phyloP scores from a whole-genome alignment of 441 rosid genomes.

The Euphorbia schlechtendalii region DNA sequence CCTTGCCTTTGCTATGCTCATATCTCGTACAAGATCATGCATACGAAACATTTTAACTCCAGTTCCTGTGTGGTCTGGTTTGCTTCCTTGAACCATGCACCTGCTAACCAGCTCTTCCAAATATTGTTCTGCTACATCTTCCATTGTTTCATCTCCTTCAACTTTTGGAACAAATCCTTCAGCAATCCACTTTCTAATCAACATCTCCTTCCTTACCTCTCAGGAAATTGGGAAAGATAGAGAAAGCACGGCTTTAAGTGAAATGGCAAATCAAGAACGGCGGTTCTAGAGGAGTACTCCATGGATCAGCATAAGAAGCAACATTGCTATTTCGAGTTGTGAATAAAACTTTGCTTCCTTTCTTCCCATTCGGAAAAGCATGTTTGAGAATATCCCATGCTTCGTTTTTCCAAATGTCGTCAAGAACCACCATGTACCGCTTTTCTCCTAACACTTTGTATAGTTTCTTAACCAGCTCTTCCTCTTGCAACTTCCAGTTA shows the following conservation, averaged over 20 bases:
- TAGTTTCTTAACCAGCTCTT: conserved; percentile 17
- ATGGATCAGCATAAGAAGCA: too few species aligned
- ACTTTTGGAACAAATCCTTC: conserved; percentile 24
- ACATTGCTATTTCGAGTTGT: conserved; percentile 27
- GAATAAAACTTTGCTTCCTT: conserved; percentile 27
- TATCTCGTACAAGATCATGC: conserved; percentile 39
- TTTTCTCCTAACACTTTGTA: conserved; percentile 16
- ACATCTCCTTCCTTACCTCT: conserved; percentile 9
- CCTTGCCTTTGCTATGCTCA: conserved; percentile 26
- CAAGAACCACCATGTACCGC: conserved; percentile 32
- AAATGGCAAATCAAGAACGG: conserved; percentile 23
- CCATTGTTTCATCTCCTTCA: conserved; percentile 27
- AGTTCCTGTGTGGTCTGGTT: not conserved
- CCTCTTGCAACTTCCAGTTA: too few species aligned
- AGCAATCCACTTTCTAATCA: too few species aligned
- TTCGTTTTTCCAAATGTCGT: too few species aligned
- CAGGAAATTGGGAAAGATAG: conserved; percentile 29
- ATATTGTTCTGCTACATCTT: too few species aligned
- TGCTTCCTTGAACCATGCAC: conserved; percentile 28
- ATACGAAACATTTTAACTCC: conserved; percentile 22
- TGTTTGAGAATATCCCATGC: conserved; percentile 17
- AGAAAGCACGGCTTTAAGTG: too few species aligned
- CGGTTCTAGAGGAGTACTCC: conserved; percentile 19
- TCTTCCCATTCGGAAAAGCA: conserved; percentile 19
- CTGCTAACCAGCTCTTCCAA: conserved; percentile 26